Evolutionary conservation across 768 basidiomycete genomes (phyloP).

Genomic region (Mycena haematopus): DNA sequence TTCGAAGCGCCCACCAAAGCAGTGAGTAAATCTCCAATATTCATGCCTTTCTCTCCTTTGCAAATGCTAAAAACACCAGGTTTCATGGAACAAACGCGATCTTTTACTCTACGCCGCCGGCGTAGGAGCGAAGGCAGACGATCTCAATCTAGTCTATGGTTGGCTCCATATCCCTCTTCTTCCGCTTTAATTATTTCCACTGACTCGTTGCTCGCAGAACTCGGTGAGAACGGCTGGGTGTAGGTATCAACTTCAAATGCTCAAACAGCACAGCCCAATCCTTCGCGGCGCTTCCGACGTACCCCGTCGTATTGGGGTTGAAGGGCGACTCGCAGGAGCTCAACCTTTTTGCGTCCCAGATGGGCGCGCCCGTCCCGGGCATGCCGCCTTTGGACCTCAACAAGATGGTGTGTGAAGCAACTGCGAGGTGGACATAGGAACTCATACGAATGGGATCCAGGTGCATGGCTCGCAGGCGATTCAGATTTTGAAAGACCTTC

Average conservation of each 20-base stretch:
- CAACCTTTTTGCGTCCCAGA: slow-evolving; percentile 65
- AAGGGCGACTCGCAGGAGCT: slow-evolving; percentile 76
- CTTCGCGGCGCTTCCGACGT: slow-evolving; percentile 84
- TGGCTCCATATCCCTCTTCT: slow-evolving; percentile 24
- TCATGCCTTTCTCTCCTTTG: background rate
- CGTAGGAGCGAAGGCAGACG: slow-evolving; percentile 81
- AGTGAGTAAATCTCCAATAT: slow-evolving; percentile 52
- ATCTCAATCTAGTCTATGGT: slow-evolving; percentile 78
- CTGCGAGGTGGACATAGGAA: background rate
- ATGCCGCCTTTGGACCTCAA: slow-evolving; percentile 69
- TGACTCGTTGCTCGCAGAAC: slow-evolving; percentile 44
- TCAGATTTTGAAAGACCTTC: slow-evolving; percentile 78
- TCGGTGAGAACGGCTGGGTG: slow-evolving; percentile 47
- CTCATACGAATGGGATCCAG: slow-evolving; percentile 40
- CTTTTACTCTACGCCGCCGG: slow-evolving; percentile 82
- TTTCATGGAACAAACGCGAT: slow-evolving; percentile 86
- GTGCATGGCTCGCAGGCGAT: slow-evolving; percentile 84
- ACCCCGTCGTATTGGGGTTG: slow-evolving; percentile 78
- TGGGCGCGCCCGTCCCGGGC: slow-evolving; percentile 58
- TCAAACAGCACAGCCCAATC: slow-evolving; percentile 52
- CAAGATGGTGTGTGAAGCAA: slow-evolving; percentile 55
- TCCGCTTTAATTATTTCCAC: background rate
- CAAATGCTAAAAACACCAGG: slow-evolving; percentile 47
- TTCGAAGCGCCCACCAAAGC: slow-evolving; percentile 56
- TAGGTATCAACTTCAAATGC: background rate